Percentiles rank a stretch among this genome's conserved stretches.
Evolutionary conservation across 345 rosid species (phyloP).

Genomic region (Pugionium dolabratum): DNA sequence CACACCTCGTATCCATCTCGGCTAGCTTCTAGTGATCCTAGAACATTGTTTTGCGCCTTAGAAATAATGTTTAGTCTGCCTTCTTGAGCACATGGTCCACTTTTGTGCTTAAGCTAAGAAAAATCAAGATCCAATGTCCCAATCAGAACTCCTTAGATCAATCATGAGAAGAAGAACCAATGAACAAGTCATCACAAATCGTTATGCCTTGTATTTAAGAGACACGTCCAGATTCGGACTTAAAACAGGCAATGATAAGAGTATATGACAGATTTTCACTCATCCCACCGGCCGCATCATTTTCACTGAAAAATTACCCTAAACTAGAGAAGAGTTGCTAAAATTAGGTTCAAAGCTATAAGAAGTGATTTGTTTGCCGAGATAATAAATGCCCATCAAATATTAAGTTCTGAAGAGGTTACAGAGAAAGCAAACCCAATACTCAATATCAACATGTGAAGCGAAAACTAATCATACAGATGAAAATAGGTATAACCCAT

Average conservation of each 20-base stretch:
- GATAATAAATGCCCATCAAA: conserved; percentile 8
- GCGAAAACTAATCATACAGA: background rate
- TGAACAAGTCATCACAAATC: background rate
- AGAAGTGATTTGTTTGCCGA: background rate
- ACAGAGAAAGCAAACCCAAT: conserved; percentile 9
- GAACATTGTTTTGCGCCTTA: background rate
- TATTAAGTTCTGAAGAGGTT: background rate
- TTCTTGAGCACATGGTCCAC: conserved; percentile 17
- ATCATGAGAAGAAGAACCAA: background rate
- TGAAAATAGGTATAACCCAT: conserved; percentile 1
- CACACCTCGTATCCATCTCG: conserved; percentile 37
- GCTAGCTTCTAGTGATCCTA: conserved; percentile 18
- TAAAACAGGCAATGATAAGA: background rate
- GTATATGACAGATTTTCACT: background rate
- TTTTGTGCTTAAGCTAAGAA: conserved; percentile 23
- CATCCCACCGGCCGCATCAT: background rate
- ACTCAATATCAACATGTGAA: background rate
- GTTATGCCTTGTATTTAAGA: background rate
- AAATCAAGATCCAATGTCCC: background rate
- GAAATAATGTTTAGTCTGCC: background rate
- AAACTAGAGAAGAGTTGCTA: background rate
- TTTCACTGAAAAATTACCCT: conserved; percentile 8
- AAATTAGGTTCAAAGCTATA: conserved; percentile 10
- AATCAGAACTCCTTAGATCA: background rate
- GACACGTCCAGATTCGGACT: background rate